Evolutionary conservation across 176 grass and related monocot genomes (phyloP).

Genomic region (Phyllostachys edulis): DNA sequence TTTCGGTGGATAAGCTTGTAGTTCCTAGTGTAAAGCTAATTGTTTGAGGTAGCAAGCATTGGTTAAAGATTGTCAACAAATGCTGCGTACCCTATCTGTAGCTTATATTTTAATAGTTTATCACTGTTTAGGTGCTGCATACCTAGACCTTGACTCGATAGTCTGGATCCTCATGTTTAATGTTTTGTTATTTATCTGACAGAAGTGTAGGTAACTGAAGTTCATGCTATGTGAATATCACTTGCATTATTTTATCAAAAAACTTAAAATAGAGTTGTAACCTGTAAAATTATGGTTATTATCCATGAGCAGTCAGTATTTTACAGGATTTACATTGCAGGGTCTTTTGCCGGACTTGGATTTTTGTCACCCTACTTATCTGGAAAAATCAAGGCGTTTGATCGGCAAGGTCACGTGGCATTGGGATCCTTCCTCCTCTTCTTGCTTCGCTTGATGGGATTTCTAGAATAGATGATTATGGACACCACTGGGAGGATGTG

Average conservation of each 20-base stretch:
- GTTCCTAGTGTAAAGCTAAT: slow-evolving; percentile 10
- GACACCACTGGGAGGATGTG: slow-evolving; percentile 91
- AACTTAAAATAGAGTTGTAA: neutral
- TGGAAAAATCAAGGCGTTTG: slow-evolving; percentile 73
- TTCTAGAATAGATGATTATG: slow-evolving; percentile 77
- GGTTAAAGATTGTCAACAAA: slow-evolving; percentile 13
- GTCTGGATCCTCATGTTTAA: neutral
- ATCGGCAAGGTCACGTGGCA: slow-evolving; percentile 60
- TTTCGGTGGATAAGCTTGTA: slow-evolving; percentile 14
- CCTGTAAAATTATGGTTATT: neutral
- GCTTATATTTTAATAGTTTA: neutral
- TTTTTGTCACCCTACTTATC: slow-evolving; percentile 75
- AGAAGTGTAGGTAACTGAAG: neutral
- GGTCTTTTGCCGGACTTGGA: slow-evolving; percentile 88
- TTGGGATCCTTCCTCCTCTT: slow-evolving; percentile 76
- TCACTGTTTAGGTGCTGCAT: neutral
- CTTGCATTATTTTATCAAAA: neutral
- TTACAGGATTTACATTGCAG: slow-evolving; percentile 38
- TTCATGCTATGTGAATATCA: slow-evolving; percentile 5
- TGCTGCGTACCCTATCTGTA: neutral
- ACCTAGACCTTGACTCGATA: slow-evolving; percentile 2
- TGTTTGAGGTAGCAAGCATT: neutral
- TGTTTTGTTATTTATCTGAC: neutral
- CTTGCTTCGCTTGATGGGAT: slow-evolving; percentile 67
- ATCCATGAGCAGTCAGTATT: neutral